Evolutionary conservation across 148 eudicot species (phyloP), one percentile per base, ranked within the genome.

Genomic region (Polygonum aviculare): DNA sequence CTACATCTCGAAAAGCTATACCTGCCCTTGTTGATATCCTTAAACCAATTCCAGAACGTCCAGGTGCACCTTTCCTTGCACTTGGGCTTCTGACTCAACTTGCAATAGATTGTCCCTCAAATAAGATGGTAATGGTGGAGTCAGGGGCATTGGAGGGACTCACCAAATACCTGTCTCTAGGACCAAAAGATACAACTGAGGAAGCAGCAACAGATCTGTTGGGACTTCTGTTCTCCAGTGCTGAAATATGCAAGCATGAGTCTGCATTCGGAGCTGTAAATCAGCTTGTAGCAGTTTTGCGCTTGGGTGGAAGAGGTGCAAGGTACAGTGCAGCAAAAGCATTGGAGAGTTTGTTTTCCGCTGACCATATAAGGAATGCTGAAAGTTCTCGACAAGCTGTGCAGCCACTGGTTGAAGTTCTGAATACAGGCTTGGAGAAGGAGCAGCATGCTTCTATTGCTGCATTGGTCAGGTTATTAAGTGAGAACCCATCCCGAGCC

Each of bases 391-490:
- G 94, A 81, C 97, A 95, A 77, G 97, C 98, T 83, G 96, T 95
- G 79, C 97, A 95, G 70, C 98, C 98, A 0, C 83, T 95, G 82
- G 97, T 95, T 78, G 98, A 95, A 78, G 90, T 95, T 77, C 77
- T 95, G 16, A 89, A 81, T 57, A 89, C 97, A 16, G 98, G 98
- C 31, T 85, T 90, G 80, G 98, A 95, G 86, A 90, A 82, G 80
- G 98, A 95, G 82, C 97, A 95, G 69, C 98, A 95, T 81, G 98
- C 98, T 80, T 96, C 98, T 41, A 95, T 95, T 73, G 98, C 97
- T 76, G 98, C 98, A 44, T 74, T 95, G 67, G 90, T 92, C 73
- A 87, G 90, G 79, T 80, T 95, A 73, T 84, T 92, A 76, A 87
- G 92, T 76, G 97, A 92, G 33, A 95, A 95, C 73, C 91, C 98